Base-by-base conservation (phyloP, 2,329 filamentous ascomycete genomes). In the Diaporthe humulicola region DNA sequence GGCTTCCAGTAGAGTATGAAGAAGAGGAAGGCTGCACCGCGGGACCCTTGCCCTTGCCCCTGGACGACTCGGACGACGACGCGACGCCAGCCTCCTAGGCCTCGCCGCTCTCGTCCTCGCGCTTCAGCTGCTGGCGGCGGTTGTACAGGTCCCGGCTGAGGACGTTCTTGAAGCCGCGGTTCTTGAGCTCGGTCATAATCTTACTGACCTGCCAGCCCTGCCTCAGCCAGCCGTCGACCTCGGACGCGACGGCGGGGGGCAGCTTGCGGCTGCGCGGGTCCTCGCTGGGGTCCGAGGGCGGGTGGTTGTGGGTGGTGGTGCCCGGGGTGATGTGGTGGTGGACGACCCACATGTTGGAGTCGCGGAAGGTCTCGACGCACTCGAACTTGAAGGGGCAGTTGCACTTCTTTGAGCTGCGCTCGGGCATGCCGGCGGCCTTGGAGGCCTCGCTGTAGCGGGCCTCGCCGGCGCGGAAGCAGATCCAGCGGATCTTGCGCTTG, bases 301-400 rank as follows among this genome's bases (percentile, higher is more conserved):
- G 79, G 74, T 84, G 82, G 79, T 84, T 84, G 78, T 84, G 82
- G 76, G 83, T 82, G n/a, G 82, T 82, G 38, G 74, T 76, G 52
- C 74, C 74, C 9, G 74, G 72, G 40, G 74, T 76, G 67, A 76
- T 76, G n/a, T 76, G 74, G 74, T 84, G 84, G 77, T 84, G 83
- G 57, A 84, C 80, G 73, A 81, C 79, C 79, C 82, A 84, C 69
- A 83, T 78, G 74, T 83, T 81, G 58, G 79, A 79, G 64, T 81
- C 83, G 60, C 80, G 80, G 54, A 79, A 77, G 52, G 81, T 79
- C 78, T 84, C 81, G 70, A 84, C 79, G 25, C 82, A 79, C 77
- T 84, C 82, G 67, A 84, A 84, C 77, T 82, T 81, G 78, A 83
- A 84, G 66, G 81, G 78, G 58, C 82, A 84, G 69, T 83, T 82